Conservation (phyloP, 176 grass and related monocot genomes). For the Musa beccarii region DNA sequence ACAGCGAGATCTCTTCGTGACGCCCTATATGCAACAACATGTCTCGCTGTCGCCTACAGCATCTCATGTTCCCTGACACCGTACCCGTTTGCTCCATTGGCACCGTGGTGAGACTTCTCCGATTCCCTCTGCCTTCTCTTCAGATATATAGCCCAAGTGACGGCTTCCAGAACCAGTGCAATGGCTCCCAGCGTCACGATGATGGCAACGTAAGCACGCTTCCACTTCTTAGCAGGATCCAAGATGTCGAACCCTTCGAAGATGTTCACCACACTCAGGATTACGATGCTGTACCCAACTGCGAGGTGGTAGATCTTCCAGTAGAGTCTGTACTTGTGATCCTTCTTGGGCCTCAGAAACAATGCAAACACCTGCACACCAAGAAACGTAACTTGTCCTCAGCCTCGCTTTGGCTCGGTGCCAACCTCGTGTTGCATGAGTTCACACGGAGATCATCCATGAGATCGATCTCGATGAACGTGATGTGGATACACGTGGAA, state of each 20-base stretch:
- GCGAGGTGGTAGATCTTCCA: slow-evolving; percentile 17
- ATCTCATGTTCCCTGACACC: neutral
- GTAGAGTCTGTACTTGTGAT: slow-evolving; percentile 16
- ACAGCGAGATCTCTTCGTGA: neutral
- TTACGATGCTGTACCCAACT: neutral
- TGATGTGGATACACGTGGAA: neutral
- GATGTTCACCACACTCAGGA: slow-evolving; percentile 11
- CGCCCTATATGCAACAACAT: neutral
- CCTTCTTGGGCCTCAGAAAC: slow-evolving; percentile 14
- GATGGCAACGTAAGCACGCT: neutral
- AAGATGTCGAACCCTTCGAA: slow-evolving; percentile 13
- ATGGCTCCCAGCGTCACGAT: neutral
- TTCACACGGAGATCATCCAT: too few relatives aligned
- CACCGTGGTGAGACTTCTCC: neutral
- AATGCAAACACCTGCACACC: slow-evolving; percentile 1
- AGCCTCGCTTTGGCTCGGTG: too few relatives aligned
- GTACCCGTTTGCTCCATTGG: neutral
- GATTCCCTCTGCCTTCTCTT: neutral
- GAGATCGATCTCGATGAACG: too few relatives aligned
- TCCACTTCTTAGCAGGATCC: slow-evolving; percentile 15
- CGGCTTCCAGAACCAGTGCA: neutral
- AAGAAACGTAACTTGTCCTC: too few relatives aligned
- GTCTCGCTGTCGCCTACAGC: neutral
- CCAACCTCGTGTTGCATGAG: too few relatives aligned
- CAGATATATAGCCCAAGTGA: neutral